phyloP scores from a whole-genome alignment of 768 basidiomycete species.

The Naganishia antarctica region DNA sequence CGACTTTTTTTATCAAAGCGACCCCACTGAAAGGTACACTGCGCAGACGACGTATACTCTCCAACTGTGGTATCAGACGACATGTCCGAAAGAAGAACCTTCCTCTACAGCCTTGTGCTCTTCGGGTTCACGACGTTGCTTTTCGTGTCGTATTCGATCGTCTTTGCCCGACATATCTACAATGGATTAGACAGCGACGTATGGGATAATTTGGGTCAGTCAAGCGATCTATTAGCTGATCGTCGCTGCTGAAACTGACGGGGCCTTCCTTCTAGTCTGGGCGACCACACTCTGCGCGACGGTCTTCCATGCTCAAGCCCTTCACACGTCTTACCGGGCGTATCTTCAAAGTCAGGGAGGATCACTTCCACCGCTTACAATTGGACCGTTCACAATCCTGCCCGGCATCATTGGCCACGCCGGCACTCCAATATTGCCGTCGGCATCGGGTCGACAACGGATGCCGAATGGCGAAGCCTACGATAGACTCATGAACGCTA shows the following conservation, averaged over 20 bases:
- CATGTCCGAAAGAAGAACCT: slow-evolving; percentile 1
- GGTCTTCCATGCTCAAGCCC: slow-evolving; percentile 5
- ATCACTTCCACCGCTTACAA: not conserved
- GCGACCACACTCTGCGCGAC: slow-evolving; percentile 5
- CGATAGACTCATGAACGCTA: slow-evolving; percentile 3
- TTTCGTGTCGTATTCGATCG: slow-evolving; percentile 11
- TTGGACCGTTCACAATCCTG: slow-evolving; percentile 6
- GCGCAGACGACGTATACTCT: too few species aligned
- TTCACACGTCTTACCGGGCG: slow-evolving; percentile 3
- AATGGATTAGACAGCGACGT: slow-evolving; percentile 2
- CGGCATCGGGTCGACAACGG: not conserved
- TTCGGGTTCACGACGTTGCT: slow-evolving; percentile 12
- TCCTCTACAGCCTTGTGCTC: slow-evolving; percentile 6
- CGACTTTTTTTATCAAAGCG: too few species aligned
- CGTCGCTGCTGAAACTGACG: not conserved
- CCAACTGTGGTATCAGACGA: too few species aligned
- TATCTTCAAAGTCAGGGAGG: slow-evolving; percentile 12
- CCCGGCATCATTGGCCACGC: slow-evolving; percentile 2
- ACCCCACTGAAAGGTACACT: too few species aligned
- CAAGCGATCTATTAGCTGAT: not conserved
- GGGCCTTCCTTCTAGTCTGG: not conserved
- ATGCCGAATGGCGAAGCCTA: not conserved
- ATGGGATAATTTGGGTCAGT: slow-evolving; percentile 12
- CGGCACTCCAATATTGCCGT: not conserved
- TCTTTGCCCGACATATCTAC: slow-evolving; percentile 1